A percentile compares a stretch with the other conserved stretches of the same genome.
phyloP scores from a whole-genome alignment of 2,329 filamentous ascomycete species.

The Botrytis aclada region DNA sequence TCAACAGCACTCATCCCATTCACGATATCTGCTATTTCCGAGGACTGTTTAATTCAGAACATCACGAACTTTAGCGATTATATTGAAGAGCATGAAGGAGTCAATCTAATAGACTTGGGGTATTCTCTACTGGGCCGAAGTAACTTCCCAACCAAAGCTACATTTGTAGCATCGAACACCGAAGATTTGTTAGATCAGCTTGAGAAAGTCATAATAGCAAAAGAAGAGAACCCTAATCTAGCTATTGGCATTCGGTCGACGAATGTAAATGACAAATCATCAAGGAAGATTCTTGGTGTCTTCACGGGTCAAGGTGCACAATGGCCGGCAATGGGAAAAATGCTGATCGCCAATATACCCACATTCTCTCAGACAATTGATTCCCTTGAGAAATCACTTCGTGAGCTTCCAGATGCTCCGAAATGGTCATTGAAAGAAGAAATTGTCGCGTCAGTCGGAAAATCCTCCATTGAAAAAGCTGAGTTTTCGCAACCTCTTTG shows the following conservation, averaged over 20 bases:
- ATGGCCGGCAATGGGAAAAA: constrained; percentile 24
- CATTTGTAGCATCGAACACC: constrained; percentile 18
- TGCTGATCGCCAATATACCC: constrained; percentile 18
- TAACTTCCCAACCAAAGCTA: constrained; percentile 19
- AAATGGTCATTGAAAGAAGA: constrained; percentile 22
- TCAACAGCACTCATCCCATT: constrained; percentile 19
- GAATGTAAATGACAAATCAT: background rate
- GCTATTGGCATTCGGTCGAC: background rate
- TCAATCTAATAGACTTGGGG: constrained; percentile 13
- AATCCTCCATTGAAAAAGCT: constrained; percentile 23
- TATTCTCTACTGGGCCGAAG: constrained; percentile 19
- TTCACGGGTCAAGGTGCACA: constrained; percentile 31
- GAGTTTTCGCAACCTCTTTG: constrained; percentile 43
- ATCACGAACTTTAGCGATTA: constrained; percentile 7
- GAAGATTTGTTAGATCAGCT: constrained; percentile 17
- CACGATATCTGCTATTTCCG: constrained; percentile 25
- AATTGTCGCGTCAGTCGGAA: constrained; percentile 28
- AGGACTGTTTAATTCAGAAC: constrained; percentile 18
- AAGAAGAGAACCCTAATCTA: constrained; percentile 6
- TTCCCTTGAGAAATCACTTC: constrained; percentile 28
- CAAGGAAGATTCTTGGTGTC: constrained; percentile 18
- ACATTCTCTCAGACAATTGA: constrained; percentile 18
- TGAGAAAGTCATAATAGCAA: constrained; percentile 2
- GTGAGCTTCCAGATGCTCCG: constrained; percentile 30
- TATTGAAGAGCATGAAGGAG: background rate